These are phyloP conservation scores for Bothriochloa decipiens DNA, from an alignment of 176 grass and related monocot genomes.

Conservation along the genomic window DNA sequence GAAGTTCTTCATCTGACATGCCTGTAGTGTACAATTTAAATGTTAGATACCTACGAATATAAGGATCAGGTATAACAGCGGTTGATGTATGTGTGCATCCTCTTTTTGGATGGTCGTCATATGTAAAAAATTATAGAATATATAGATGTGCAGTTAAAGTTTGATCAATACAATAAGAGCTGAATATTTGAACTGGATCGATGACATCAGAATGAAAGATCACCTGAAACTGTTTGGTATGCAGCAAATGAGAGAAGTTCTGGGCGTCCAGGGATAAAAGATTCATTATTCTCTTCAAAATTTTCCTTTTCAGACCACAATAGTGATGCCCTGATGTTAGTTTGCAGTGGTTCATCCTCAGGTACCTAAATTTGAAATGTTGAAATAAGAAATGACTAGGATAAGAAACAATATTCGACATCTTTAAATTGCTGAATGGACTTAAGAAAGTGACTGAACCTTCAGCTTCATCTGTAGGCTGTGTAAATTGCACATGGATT, in stretches of 20 bases:
- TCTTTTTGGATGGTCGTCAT: constrained; percentile 6
- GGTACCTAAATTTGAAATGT: constrained; percentile 57
- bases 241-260: constrained; percentile 86
- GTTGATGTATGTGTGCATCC: constrained; percentile 30
- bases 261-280: constrained; percentile 69
- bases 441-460: constrained; percentile 41
- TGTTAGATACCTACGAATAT: constrained; percentile 34
- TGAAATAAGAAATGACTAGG: constrained; percentile 20
- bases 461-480: constrained; percentile 90
- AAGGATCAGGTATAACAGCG: neutral
- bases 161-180: neutral
- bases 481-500: constrained; percentile 75
- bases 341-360: constrained; percentile 86
- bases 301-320: constrained; percentile 75
- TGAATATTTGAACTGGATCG: neutral
- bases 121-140: constrained; percentile 6
- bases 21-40: constrained; percentile 55
- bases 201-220: constrained; percentile 9
- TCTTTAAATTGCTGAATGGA: constrained; percentile 19
- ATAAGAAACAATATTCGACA: constrained; percentile 21
- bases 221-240: constrained; percentile 87
- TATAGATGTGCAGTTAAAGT: neutral
- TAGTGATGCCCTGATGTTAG: constrained; percentile 76
- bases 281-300: constrained; percentile 49
- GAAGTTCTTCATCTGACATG: constrained; percentile 75